A percentile compares a stretch with the other conserved stretches of the same genome.
These are phyloP conservation scores for Aspergillus sclerotioniger DNA, from an alignment of 495 filamentous ascomycete species.

Conservation along the genomic window DNA sequence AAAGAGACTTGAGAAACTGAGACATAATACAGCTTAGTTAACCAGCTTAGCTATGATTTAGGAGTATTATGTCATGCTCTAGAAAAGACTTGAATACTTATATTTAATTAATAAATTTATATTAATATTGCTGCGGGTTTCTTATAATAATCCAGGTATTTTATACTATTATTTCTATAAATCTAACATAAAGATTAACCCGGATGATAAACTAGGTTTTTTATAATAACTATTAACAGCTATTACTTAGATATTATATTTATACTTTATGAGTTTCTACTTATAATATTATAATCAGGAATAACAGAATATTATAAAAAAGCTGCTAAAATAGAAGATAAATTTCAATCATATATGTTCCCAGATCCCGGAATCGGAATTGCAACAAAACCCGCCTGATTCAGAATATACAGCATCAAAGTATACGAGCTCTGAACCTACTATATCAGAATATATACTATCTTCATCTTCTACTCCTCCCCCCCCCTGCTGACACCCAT, in stretches of 20 bases:
- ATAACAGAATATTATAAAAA: slow-evolving; percentile 28
- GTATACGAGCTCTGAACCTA: not conserved
- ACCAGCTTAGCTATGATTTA: slow-evolving; percentile 18
- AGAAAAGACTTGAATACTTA: slow-evolving; percentile 28
- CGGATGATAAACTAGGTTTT: slow-evolving; percentile 7
- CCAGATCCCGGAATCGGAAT: slow-evolving; percentile 15
- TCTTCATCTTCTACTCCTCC: too few species aligned
- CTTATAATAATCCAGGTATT: slow-evolving; percentile 29
- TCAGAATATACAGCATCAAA: not conserved
- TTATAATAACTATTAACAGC: slow-evolving; percentile 14
- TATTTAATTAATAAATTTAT: slow-evolving; percentile 31
- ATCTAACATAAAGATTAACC: slow-evolving; percentile 29
- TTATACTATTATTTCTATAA: slow-evolving; percentile 39
- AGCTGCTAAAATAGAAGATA: slow-evolving; percentile 18
- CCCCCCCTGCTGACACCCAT: too few species aligned
- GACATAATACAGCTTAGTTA: slow-evolving; percentile 20
- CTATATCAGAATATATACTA: slow-evolving; percentile 18
- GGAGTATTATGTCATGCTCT: slow-evolving; percentile 29
- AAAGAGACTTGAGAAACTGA: slow-evolving; percentile 18
- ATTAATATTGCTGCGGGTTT: slow-evolving; percentile 32
- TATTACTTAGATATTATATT: slow-evolving; percentile 22
- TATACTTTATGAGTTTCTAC: slow-evolving; percentile 26
- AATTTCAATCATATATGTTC: slow-evolving; percentile 24
- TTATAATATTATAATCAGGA: slow-evolving; percentile 24
- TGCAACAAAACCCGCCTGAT: slow-evolving; percentile 13